Conservation (phyloP, 1,284 basidiomycete genomes). For the Takashimella koratensis region DNA sequence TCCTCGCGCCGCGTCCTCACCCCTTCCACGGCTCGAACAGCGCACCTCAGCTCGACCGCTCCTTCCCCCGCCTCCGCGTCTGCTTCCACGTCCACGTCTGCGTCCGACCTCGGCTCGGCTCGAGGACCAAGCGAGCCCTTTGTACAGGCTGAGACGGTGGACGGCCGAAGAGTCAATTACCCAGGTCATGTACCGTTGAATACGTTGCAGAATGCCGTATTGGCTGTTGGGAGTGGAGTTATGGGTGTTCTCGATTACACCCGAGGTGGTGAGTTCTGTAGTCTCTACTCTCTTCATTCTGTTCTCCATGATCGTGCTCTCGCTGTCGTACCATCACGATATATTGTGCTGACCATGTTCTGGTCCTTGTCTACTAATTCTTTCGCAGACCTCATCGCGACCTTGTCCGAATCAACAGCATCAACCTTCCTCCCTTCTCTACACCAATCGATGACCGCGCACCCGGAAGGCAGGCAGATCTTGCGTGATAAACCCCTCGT, state of each 20-base stretch:
- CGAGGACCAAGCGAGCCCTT: too few relatives aligned
- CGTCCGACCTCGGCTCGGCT: neutral
- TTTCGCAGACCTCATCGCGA: constrained; percentile 80
- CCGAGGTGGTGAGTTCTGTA: constrained; percentile 66
- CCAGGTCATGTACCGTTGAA: constrained; percentile 79
- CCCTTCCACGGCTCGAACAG: too few relatives aligned
- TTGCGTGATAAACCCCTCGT: constrained; percentile 79
- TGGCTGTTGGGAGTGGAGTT: constrained; percentile 80
- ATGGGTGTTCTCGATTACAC: constrained; percentile 78
- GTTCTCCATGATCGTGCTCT: neutral
- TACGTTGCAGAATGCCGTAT: constrained; percentile 74
- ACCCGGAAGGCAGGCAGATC: constrained; percentile 74
- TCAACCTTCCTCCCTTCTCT: constrained; percentile 74
- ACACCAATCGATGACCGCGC: constrained; percentile 72
- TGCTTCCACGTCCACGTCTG: neutral
- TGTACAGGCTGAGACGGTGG: too few relatives aligned
- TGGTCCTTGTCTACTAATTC: constrained; percentile 1
- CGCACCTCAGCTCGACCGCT: too few relatives aligned
- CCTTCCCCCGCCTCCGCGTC: neutral
- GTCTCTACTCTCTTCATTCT: constrained; percentile 2
- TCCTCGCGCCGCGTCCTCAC: too few relatives aligned
- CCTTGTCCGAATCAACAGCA: constrained; percentile 84
- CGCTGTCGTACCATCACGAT: neutral
- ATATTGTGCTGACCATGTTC: neutral
- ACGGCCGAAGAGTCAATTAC: constrained; percentile 35